phyloP scores from a whole-genome alignment of 495 filamentous ascomycete species.

The Margaritispora aquatica region DNA sequence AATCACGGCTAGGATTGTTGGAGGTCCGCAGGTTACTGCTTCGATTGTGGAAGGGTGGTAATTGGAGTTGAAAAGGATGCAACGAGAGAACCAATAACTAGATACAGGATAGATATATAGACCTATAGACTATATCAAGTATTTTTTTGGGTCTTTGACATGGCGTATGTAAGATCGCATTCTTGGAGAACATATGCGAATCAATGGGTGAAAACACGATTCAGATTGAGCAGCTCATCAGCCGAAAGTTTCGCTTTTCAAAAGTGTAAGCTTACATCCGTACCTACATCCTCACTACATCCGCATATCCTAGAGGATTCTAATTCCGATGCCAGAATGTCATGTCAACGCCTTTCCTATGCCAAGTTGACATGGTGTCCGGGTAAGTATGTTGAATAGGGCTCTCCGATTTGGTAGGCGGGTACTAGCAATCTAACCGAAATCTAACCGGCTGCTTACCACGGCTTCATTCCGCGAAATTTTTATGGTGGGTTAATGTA shows the following conservation, averaged over 20 bases:
- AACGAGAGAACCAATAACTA: not conserved
- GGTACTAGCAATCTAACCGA: not conserved
- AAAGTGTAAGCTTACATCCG: not conserved
- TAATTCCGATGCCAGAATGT: not conserved
- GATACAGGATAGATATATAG: too few relatives aligned
- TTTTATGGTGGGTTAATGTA: too few relatives aligned
- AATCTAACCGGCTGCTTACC: too few relatives aligned
- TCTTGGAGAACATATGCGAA: too few relatives aligned
- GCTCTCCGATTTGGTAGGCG: not conserved
- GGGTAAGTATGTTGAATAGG: not conserved
- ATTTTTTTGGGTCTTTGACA: too few relatives aligned
- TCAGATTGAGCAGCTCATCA: too few relatives aligned
- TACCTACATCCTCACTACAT: not conserved
- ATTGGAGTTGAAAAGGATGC: constrained; percentile 11
- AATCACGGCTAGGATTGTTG: constrained; percentile 7
- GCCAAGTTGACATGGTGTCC: not conserved
- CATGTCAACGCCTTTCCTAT: not conserved
- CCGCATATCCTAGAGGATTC: not conserved
- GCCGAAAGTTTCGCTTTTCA: too few relatives aligned
- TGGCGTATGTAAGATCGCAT: too few relatives aligned
- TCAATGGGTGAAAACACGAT: too few relatives aligned
- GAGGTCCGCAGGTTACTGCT: constrained; percentile 1
- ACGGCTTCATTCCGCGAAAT: too few relatives aligned
- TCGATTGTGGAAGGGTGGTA: constrained; percentile 6
- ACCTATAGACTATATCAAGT: too few relatives aligned